Evolutionary conservation across 139 green algal genomes (phyloP), one percentile per base, ranked within the genome.

Genomic region (Chlorella sp.): DNA sequence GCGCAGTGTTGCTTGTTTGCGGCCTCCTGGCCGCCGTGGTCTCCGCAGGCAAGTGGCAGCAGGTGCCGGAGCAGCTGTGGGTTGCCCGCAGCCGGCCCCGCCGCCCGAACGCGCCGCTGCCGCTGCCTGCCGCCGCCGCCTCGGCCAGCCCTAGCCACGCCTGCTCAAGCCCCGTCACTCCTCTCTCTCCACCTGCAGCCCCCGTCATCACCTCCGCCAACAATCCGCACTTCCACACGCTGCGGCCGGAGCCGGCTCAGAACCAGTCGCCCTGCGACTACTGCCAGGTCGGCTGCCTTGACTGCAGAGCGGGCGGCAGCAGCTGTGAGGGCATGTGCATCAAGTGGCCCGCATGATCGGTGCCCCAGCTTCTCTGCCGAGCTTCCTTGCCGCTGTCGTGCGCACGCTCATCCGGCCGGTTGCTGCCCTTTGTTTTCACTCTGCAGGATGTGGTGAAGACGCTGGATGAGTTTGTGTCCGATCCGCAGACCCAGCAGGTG

Each of bases 401-500:
- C 9, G n/a, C 69, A 56, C 4, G 9, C 44, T 15, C 44, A 26
- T 26, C 25, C 23, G 4, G 41, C 71, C 12, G 28, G 4, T 36
- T 23, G 44, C 74, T 20, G 5, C 21, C 9, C 20, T 9, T 7
- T 41, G 30, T 80, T 56, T 12, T 16, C 25, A 38, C n/a, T 69
- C n/a, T 30, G 76, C 76, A 84, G 78, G 41, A 75, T 26, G 23
- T 84, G n/a, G 78, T 84, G 63, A 44, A 16, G 26, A 75, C 63
- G 5, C 44, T 84, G 44, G 63, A 74, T 9, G 20, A 23, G 18
- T 84, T 76, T 75, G 63, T 75, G 26, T 38, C 63, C 17, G 78
- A 84, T 64, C 80, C 80, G 12, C 44, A 86, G 70, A 86, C 81
- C 38, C 69, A 81, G 81, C 36, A 38, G 51, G 51, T 60, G 51